A percentile compares a stretch with the other conserved stretches of the same genome.
These are phyloP conservation scores for Blastobotrys americana DNA, from an alignment of 805 yeast genomes.

Conservation along the genomic window DNA sequence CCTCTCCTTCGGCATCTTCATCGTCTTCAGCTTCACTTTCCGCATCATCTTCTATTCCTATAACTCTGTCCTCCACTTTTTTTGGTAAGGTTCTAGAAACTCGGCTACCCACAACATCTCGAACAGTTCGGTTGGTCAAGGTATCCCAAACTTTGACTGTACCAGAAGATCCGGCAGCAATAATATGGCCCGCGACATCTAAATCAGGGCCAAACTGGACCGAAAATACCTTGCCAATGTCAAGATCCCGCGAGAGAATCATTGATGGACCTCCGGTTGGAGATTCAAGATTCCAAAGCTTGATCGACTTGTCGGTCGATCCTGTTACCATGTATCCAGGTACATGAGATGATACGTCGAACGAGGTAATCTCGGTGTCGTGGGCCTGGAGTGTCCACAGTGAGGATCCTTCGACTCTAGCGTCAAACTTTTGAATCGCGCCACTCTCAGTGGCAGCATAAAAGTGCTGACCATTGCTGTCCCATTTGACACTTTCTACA, in stretches of 20 bases:
- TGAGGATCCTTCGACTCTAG: constrained; percentile 59
- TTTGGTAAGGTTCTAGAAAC: neutral
- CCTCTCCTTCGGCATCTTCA: constrained; percentile 4
- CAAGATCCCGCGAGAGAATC: constrained; percentile 87
- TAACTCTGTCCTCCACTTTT: constrained; percentile 9
- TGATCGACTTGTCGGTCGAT: constrained; percentile 79
- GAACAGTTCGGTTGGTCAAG: constrained; percentile 71
- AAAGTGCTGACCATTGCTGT: constrained; percentile 45
- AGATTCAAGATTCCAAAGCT: constrained; percentile 74
- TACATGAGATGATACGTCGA: constrained; percentile 59
- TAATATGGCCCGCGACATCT: constrained; percentile 77
- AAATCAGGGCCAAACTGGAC: constrained; percentile 78
- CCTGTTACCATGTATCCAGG: constrained; percentile 76
- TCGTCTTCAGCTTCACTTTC: constrained; percentile 4
- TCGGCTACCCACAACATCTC: constrained; percentile 51
- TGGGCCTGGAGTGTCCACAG: constrained; percentile 97
- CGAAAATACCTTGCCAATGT: constrained; percentile 85
- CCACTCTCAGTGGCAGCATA: constrained; percentile 91
- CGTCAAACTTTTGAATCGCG: constrained; percentile 80
- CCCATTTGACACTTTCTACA: constrained; percentile 77
- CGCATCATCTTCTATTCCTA: constrained; percentile 8
- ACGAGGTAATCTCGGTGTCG: constrained; percentile 83
- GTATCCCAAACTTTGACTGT: constrained; percentile 90
- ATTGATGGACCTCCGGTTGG: constrained; percentile 61
- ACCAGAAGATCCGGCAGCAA: constrained; percentile 80